A percentile compares a stretch with the other conserved stretches of the same genome.
These are phyloP conservation scores for Globisporangium solare DNA, from an alignment of 352 stramenopile species.

Conservation along the genomic window DNA sequence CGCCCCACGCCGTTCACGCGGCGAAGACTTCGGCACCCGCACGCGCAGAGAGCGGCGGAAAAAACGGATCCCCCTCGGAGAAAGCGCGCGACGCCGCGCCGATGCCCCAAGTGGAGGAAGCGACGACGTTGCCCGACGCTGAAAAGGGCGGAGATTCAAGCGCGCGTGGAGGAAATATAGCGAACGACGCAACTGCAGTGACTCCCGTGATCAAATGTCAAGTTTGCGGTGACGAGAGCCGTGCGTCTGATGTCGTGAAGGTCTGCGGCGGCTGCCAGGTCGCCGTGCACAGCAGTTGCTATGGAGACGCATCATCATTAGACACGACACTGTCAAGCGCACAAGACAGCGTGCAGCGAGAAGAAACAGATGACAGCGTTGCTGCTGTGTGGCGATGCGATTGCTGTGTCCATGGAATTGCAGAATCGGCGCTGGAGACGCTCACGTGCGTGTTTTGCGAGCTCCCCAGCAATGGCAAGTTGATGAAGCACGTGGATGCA, in stretches of 20 bases:
- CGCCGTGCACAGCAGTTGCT: conserved; percentile 34
- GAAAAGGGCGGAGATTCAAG: background rate
- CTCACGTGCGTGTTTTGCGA: conserved; percentile 39
- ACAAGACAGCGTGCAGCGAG: background rate
- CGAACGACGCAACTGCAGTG: background rate
- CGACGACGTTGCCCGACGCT: too few species aligned
- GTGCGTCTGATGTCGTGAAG: conserved; percentile 11
- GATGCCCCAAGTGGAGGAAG: background rate
- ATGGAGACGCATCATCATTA: conserved; percentile 10
- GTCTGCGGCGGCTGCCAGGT: conserved; percentile 30
- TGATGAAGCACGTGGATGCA: conserved; percentile 30
- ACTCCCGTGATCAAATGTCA: background rate
- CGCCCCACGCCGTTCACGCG: background rate
- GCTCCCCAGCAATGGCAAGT: conserved; percentile 13
- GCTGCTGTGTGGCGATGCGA: conserved; percentile 33
- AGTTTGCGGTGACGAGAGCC: conserved; percentile 1
- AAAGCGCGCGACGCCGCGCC: background rate
- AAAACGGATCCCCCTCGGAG: background rate
- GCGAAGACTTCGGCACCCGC: background rate
- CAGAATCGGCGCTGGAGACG: conserved; percentile 9
- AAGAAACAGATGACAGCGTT: background rate
- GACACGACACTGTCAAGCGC: background rate
- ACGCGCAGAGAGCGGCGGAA: conserved; percentile 2
- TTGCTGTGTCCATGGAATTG: conserved; percentile 22
- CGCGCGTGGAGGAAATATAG: background rate